Evolutionary conservation across 441 rosid genomes (phyloP), one percentile per base, ranked within the genome.

Genomic region (Populus hybrid): DNA sequence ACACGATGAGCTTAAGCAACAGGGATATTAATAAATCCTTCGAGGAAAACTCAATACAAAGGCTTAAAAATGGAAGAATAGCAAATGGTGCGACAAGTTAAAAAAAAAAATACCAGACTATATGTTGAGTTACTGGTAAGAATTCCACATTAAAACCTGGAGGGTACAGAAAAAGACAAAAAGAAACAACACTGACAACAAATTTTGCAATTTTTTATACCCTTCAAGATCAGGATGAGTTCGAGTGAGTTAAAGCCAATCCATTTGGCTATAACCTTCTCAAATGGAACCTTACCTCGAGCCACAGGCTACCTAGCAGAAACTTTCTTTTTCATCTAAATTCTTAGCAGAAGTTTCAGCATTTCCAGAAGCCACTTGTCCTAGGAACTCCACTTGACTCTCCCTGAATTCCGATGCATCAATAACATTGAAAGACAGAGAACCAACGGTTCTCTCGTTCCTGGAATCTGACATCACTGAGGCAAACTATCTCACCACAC

Each of bases 141-240:
- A 65, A 34, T 10, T 19, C 11, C 10, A 42, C 19, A 67, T n/a
- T 63, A 28, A 12, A 57, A 23, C 11, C 10, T 71, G 18, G 5
- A 75, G 12, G 19, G 1, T 35, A 32, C 30, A 74, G n/a, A 38
- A 24, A 34, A 50, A 16, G 12, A 18, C 9, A 5, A 64, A 30
- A 16, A 40, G 23, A 9, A 30, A n/a, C n/a, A n/a, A n/a, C 18
- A 28, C 2, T 28, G 69, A 32, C 67, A 64, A 67, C 30, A 23
- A 76, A 63, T 42, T 36, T 6, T n/a, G 14, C 34, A 19, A 3
- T 10, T 26, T 76, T 8, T 4, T 81, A 96, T n/a, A n/a, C n/a
- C 99, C 99, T 77, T 98, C 98, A 84, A 94, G 96, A 85, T 94
- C 99, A 24, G 99, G 95, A 85, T 91, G 96, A 6, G 93, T 91